Percentiles rank a stretch among this genome's conserved stretches.
Evolutionary conservation across 371 early-diverging fungal genomes (phyloP).

Genomic region (Dinochytrium kinnereticum): DNA sequence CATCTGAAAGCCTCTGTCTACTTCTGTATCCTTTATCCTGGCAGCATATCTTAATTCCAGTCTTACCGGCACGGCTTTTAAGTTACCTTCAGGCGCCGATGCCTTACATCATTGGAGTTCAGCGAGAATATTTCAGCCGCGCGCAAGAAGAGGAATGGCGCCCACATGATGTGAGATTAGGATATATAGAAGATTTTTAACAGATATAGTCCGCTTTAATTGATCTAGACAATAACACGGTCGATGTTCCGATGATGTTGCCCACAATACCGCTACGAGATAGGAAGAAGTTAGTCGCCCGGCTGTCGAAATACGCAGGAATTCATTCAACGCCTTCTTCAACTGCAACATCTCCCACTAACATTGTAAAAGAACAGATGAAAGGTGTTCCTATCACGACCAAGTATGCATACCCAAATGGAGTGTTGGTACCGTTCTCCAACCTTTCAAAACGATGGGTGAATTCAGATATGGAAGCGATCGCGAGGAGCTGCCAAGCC

Average conservation of each 20-base stretch:
- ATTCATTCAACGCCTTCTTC: background rate
- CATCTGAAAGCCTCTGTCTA: constrained; percentile 70
- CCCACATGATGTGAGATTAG: constrained; percentile 67
- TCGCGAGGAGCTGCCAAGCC: background rate
- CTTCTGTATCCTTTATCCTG: constrained; percentile 79
- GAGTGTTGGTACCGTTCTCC: constrained; percentile 29
- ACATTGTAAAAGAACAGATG: background rate
- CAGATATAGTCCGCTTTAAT: constrained; percentile 44
- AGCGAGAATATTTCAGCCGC: constrained; percentile 52
- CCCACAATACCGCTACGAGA: constrained; percentile 38
- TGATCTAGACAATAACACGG: constrained; percentile 50
- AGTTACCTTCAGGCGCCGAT: constrained; percentile 82
- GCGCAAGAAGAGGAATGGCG: constrained; percentile 64
- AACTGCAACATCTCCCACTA: background rate
- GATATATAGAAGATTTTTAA: constrained; percentile 10
- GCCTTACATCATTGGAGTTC: constrained; percentile 81
- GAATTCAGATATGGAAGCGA: constrained; percentile 6
- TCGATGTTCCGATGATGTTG: constrained; percentile 23
- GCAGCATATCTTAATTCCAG: constrained; percentile 83
- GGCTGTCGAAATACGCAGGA: constrained; percentile 45
- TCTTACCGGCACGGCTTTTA: constrained; percentile 71
- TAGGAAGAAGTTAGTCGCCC: constrained; percentile 48
- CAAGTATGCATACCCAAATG: constrained; percentile 62
- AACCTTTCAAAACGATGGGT: constrained; percentile 34
- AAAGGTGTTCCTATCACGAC: constrained; percentile 48